phyloP scores from a whole-genome alignment of 2,329 filamentous ascomycete species.

The Septoria petroselini region DNA sequence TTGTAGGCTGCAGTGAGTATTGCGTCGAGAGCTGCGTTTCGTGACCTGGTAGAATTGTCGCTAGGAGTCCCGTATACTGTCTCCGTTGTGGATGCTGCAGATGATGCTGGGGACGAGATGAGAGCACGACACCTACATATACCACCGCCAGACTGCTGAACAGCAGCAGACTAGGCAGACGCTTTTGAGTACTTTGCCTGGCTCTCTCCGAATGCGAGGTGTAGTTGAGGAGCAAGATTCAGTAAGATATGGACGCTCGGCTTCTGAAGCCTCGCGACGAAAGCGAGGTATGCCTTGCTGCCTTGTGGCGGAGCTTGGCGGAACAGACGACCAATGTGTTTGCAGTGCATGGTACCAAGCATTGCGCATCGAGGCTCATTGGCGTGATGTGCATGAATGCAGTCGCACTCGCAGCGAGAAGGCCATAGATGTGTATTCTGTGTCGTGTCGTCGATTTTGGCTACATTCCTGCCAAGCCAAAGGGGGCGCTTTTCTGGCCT shows the following conservation, averaged over 20 bases:
- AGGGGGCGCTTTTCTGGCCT: not conserved
- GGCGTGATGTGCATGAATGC: not conserved
- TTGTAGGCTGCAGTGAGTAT: too few relatives aligned
- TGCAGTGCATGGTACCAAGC: not conserved
- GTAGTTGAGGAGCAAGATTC: not conserved
- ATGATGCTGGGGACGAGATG: not conserved
- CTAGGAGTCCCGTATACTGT: not conserved
- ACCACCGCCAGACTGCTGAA: not conserved
- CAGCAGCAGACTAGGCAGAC: not conserved
- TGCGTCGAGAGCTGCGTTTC: too few relatives aligned
- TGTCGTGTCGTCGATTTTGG: constrained; percentile 8
- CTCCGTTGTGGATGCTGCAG: not conserved
- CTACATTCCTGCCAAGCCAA: constrained; percentile 10
- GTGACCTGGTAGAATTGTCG: not conserved
- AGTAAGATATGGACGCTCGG: not conserved
- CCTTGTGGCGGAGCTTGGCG: not conserved
- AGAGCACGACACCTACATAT: not conserved
- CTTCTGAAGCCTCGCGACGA: not conserved
- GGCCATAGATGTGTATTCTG: not conserved
- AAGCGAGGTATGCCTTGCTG: not conserved
- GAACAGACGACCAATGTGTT: not conserved
- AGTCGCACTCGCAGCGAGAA: not conserved
- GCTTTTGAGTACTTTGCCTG: not conserved
- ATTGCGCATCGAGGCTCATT: not conserved
- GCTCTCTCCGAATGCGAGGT: not conserved